Percentiles rank a stretch among this genome's conserved stretches.
phyloP scores from a whole-genome alignment of 305 asterid genomes.

The Solanum hybrid region DNA sequence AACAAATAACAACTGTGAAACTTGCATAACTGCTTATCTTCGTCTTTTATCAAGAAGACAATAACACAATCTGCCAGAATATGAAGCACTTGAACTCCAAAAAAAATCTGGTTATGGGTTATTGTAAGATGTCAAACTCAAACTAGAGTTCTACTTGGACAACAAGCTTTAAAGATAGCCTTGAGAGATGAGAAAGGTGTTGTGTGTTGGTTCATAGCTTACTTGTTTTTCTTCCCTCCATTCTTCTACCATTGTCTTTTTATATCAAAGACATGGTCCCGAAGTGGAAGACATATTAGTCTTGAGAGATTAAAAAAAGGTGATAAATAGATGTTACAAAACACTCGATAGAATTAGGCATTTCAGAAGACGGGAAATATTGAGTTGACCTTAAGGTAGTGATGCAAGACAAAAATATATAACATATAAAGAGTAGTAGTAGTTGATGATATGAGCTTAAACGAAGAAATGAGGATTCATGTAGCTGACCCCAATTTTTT shows the following conservation, averaged over 20 bases:
- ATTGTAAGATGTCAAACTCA: neutral
- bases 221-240: neutral
- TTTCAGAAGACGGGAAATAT: neutral
- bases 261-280: neutral
- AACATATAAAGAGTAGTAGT: neutral
- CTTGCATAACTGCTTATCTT: neutral
- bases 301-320: neutral
- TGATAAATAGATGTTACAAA: neutral
- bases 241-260: neutral
- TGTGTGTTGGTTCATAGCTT: neutral
- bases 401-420: neutral
- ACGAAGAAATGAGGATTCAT: neutral
- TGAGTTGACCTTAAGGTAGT: neutral
- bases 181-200: neutral
- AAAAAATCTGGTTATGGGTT: neutral
- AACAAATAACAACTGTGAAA: neutral
- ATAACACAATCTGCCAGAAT: neutral
- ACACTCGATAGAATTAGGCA: neutral
- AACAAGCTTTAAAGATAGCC: neutral
- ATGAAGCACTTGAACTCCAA: neutral
- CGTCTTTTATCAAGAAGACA: neutral
- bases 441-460: neutral
- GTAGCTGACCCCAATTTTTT: neutral
- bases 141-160: neutral
- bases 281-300: neutral